phyloP scores from a whole-genome alignment of 2,329 filamentous ascomycete species.

The Thelonectria blattea region DNA sequence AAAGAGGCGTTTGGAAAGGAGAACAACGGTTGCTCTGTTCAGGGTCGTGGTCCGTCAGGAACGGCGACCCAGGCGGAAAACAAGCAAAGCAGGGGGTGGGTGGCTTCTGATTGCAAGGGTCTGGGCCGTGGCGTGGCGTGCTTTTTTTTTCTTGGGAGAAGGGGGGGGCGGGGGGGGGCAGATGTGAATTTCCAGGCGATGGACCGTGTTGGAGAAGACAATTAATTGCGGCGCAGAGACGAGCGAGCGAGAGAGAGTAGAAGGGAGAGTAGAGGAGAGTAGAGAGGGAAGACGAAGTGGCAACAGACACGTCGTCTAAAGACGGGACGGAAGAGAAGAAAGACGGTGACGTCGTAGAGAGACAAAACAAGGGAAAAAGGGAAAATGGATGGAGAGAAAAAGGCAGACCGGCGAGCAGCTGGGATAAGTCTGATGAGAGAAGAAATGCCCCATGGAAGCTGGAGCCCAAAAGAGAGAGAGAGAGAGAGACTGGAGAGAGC shows the following conservation, averaged over 20 bases:
- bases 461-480: not conserved
- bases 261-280: not conserved
- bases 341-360: not conserved
- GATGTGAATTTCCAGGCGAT: constrained; percentile 16
- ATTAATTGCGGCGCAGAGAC: constrained; percentile 24
- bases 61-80: constrained; percentile 34
- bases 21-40: constrained; percentile 29
- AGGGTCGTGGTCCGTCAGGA: constrained; percentile 29
- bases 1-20: constrained; percentile 33
- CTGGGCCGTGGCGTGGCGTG: constrained; percentile 34
- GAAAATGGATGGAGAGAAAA: not conserved
- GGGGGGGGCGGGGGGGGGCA: too few species aligned
- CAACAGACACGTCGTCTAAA: not conserved
- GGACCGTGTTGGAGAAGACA: constrained; percentile 17
- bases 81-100: constrained; percentile 36
- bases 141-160: constrained; percentile 22
- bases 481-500: too few species aligned
- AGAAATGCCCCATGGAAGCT: not conserved
- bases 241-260: not conserved
- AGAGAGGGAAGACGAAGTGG: not conserved
- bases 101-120: constrained; percentile 38
- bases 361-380: not conserved
- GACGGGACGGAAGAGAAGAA: not conserved
- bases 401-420: not conserved
- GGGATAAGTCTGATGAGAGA: not conserved